phyloP scores from a whole-genome alignment of 768 basidiomycete species.

The Tremella mesenterica region DNA sequence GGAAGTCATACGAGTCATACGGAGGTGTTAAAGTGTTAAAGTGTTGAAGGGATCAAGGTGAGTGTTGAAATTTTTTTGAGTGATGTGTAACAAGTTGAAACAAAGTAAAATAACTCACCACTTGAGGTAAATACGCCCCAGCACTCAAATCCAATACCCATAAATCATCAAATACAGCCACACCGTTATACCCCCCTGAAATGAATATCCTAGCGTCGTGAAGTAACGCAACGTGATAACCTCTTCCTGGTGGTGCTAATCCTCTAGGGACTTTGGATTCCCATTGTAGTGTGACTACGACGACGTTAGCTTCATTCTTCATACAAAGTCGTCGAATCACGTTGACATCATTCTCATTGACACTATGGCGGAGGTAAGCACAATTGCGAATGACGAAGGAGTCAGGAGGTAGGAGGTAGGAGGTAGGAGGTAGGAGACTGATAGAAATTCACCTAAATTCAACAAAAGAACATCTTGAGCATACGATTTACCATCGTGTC shows the following conservation, averaged over 20 bases:
- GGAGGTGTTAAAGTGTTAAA: too few relatives aligned
- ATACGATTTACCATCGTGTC: slow-evolving; percentile 74
- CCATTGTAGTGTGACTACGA: slow-evolving; percentile 74
- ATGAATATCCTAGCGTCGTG: slow-evolving; percentile 78
- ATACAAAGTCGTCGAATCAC: too few relatives aligned
- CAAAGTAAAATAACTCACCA: slow-evolving; percentile 51
- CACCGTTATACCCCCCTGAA: slow-evolving; percentile 65
- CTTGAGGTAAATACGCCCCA: slow-evolving; percentile 80
- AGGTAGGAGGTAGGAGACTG: not conserved
- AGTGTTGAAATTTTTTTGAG: too few relatives aligned
- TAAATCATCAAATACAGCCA: slow-evolving; percentile 67
- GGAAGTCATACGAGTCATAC: too few relatives aligned
- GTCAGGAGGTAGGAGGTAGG: too few relatives aligned
- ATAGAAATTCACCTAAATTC: slow-evolving; percentile 60
- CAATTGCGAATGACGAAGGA: too few relatives aligned
- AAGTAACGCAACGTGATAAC: slow-evolving; percentile 73
- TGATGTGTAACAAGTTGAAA: too few relatives aligned
- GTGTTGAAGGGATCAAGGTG: too few relatives aligned
- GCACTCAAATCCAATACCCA: slow-evolving; percentile 77
- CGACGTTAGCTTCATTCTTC: too few relatives aligned
- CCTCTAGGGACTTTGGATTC: slow-evolving; percentile 65
- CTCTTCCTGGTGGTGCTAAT: slow-evolving; percentile 61
- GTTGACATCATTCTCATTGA: too few relatives aligned
- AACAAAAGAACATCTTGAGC: slow-evolving; percentile 63
- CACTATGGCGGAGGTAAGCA: too few relatives aligned